These are phyloP conservation scores for Russula emetica DNA, from an alignment of 768 basidiomycete species.

Conservation along the genomic window DNA sequence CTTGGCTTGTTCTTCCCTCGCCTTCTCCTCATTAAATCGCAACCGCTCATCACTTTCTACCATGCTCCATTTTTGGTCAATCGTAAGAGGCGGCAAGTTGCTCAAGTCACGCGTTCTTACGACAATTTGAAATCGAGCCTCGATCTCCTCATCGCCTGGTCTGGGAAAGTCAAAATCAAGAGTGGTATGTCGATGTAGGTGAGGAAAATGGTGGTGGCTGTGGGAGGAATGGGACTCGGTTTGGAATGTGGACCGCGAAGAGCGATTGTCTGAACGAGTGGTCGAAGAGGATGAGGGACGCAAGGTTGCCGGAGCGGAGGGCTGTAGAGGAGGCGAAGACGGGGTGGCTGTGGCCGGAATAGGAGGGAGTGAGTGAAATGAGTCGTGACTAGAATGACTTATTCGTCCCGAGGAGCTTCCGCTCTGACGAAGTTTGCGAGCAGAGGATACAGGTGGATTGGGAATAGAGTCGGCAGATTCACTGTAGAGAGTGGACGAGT, in stretches of 20 bases:
- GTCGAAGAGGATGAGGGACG: slow-evolving; percentile 38
- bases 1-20: slow-evolving; percentile 56
- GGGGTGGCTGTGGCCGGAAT: slow-evolving; percentile 29
- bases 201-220: slow-evolving; percentile 42
- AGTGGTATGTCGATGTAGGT: slow-evolving; percentile 39
- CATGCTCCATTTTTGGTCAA: slow-evolving; percentile 90
- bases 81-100: slow-evolving; percentile 53
- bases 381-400: slow-evolving; percentile 52
- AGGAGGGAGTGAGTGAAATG: slow-evolving; percentile 43
- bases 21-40: slow-evolving; percentile 70
- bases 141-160: slow-evolving; percentile 76
- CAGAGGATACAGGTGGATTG: slow-evolving; percentile 33
- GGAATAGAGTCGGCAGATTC: slow-evolving; percentile 44
- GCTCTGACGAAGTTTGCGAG: slow-evolving; percentile 47
- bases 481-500: slow-evolving; percentile 57
- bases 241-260: slow-evolving; percentile 59
- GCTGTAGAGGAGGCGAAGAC: slow-evolving; percentile 22
- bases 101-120: slow-evolving; percentile 63
- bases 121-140: slow-evolving; percentile 74
- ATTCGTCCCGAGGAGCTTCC: slow-evolving; percentile 43
- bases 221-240: slow-evolving; percentile 54
- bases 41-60: slow-evolving; percentile 79
- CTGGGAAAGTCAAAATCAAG: slow-evolving; percentile 72
- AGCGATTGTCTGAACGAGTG: slow-evolving; percentile 52
- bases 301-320: slow-evolving; percentile 29